A percentile compares a stretch with the other conserved stretches of the same genome.
Evolutionary conservation across 129 eudicot genomes (phyloP).

Genomic region (Saposhnikovia divaricata): DNA sequence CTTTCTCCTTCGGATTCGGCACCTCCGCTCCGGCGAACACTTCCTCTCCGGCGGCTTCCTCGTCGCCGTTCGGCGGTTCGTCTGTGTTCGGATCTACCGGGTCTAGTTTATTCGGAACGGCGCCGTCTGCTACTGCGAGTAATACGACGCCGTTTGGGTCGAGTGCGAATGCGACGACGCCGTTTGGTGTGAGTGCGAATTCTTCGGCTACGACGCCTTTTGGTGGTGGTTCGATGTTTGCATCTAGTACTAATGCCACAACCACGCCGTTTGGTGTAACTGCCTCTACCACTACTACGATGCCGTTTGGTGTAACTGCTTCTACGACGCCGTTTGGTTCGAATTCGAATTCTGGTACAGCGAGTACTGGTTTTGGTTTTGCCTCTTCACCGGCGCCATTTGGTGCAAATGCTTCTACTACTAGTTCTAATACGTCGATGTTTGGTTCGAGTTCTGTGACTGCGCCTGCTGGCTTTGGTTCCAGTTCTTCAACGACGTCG

Average conservation of each 20-base stretch:
- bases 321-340: not conserved
- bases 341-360: not conserved
- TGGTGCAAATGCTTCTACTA: not conserved
- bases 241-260: not conserved
- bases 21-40: constrained; percentile 1
- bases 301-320: no score
- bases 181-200: not conserved
- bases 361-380: not conserved
- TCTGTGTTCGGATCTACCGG: constrained; percentile 14
- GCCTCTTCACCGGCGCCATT: not conserved
- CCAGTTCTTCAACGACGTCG: not conserved
- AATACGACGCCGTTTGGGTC: not conserved
- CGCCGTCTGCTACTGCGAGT: not conserved
- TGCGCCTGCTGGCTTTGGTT: not conserved
- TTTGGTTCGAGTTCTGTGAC: constrained; percentile 2
- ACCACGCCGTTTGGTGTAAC: not conserved
- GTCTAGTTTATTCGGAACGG: not conserved
- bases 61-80: constrained; percentile 36
- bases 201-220: not conserved
- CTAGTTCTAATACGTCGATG: not conserved
- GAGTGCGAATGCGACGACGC: no score
- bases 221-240: not conserved
- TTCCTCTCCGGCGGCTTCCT: constrained; percentile 1
- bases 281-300: not conserved
- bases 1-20: not conserved